Conservation (phyloP, 805 yeast genomes). For the Metschnikowia arizonensis region DNA sequence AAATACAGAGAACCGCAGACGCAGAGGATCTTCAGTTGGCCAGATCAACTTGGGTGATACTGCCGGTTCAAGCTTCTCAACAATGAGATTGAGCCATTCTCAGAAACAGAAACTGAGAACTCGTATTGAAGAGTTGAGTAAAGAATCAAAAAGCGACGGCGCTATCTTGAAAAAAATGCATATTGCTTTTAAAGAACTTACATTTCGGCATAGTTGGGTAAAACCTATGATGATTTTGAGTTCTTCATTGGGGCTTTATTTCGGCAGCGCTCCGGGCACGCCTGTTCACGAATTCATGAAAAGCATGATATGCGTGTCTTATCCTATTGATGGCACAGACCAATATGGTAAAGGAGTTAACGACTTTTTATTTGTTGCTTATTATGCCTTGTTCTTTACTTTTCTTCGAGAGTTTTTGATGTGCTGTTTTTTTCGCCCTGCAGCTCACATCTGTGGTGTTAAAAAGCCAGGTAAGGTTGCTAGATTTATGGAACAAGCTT, state of each 20-base stretch:
- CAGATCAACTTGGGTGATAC: constrained; percentile 71
- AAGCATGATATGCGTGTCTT: constrained; percentile 61
- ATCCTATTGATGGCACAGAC: constrained; percentile 55
- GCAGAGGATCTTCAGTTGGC: constrained; percentile 70
- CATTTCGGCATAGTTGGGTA: constrained; percentile 67
- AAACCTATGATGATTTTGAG: constrained; percentile 53
- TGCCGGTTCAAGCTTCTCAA: constrained; percentile 60
- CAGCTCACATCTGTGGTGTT: constrained; percentile 55
- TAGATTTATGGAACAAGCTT: constrained; percentile 92
- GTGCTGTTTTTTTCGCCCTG: constrained; percentile 75
- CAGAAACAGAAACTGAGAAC: constrained; percentile 33
- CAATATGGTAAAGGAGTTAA: constrained; percentile 83
- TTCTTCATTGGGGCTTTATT: constrained; percentile 40
- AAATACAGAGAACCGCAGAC: constrained; percentile 21
- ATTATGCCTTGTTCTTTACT: constrained; percentile 82
- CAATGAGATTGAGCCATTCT: constrained; percentile 51
- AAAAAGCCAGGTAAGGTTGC: constrained; percentile 52
- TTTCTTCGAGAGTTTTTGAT: constrained; percentile 86
- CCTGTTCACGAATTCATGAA: constrained; percentile 54
- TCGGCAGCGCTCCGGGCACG: constrained; percentile 55
- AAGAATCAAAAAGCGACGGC: constrained; percentile 36
- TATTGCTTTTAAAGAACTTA: constrained; percentile 55
- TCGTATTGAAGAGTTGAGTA: constrained; percentile 29
- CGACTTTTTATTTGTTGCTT: constrained; percentile 76
- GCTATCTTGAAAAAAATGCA: constrained; percentile 54